These are phyloP conservation scores for Moesziomyces parantarcticus DNA, from an alignment of 1,284 basidiomycete species.

Conservation along the genomic window DNA sequence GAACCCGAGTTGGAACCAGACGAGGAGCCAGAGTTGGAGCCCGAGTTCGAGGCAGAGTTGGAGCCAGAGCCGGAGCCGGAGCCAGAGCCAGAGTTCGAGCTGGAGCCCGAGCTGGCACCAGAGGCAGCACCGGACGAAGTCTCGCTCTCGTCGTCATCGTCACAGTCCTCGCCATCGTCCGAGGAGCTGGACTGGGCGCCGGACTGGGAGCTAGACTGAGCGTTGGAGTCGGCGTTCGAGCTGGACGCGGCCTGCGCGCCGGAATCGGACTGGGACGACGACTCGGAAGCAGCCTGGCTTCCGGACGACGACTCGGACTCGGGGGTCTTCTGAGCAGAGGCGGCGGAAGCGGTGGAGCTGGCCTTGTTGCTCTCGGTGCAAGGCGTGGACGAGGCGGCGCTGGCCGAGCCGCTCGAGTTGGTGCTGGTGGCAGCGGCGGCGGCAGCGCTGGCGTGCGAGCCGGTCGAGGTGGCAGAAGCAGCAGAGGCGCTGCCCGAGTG, in stretches of 20 bases:
- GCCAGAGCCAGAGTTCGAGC: conserved; percentile 8
- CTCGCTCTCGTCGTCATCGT: conserved; percentile 14
- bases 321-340: conserved; percentile 12
- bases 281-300: conserved; percentile 14
- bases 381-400: conserved; percentile 7
- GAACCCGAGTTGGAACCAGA: conserved; percentile 5
- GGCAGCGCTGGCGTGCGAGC: background rate
- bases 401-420: conserved; percentile 5
- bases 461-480: conserved; percentile 1
- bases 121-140: conserved; percentile 9
- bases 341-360: conserved; percentile 13
- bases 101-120: conserved; percentile 9
- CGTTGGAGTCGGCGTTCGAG: too few species aligned
- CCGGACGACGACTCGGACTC: background rate
- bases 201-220: conserved; percentile 1
- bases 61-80: conserved; percentile 13
- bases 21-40: conserved; percentile 4
- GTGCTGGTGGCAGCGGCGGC: conserved; percentile 3
- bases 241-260: conserved; percentile 1
- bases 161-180: conserved; percentile 15
- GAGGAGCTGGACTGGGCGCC: conserved; percentile 4
- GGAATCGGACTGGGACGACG: conserved; percentile 1
- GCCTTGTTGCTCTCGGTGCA: conserved; percentile 3
- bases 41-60: conserved; percentile 1
- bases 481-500: conserved; percentile 6